Conservation (phyloP, 768 basidiomycete genomes). For the Solioccasus polychromus region DNA sequence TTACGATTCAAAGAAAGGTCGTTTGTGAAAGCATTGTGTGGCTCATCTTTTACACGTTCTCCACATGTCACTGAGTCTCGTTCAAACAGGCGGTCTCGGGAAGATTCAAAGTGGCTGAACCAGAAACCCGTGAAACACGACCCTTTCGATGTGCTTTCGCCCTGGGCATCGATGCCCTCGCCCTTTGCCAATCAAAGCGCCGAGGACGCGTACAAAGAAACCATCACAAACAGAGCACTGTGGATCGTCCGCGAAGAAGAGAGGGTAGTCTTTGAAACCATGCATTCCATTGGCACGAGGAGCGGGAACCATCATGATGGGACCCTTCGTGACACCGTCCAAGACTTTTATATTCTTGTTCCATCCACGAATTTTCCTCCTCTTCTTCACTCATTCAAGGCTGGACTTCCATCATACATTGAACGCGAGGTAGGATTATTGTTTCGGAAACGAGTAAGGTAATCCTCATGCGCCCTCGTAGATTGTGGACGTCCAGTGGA, state of each 20-base stretch:
- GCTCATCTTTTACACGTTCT: background rate
- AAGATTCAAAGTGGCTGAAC: background rate
- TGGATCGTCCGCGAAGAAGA: constrained; percentile 22
- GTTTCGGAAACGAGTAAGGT: too few relatives aligned
- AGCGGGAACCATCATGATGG: background rate
- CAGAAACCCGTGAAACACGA: background rate
- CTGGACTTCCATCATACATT: background rate
- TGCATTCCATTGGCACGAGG: background rate
- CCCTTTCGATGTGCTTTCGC: background rate
- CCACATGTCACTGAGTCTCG: background rate
- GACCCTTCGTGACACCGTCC: background rate
- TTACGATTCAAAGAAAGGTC: constrained; percentile 22
- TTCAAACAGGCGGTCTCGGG: background rate
- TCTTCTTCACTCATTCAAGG: background rate
- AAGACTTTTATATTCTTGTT: constrained; percentile 16
- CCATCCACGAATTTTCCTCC: constrained; percentile 23
- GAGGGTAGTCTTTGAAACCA: constrained; percentile 14
- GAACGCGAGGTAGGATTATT: background rate
- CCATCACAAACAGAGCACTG: constrained; percentile 7
- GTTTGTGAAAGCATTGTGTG: constrained; percentile 12
- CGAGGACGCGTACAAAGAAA: background rate
- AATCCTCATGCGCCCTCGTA: background rate
- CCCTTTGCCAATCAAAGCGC: background rate
- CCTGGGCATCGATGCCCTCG: background rate
- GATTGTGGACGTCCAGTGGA: constrained; percentile 3